Conservation (phyloP, 345 rosid species). For the Bretschneidera sinensis region DNA sequence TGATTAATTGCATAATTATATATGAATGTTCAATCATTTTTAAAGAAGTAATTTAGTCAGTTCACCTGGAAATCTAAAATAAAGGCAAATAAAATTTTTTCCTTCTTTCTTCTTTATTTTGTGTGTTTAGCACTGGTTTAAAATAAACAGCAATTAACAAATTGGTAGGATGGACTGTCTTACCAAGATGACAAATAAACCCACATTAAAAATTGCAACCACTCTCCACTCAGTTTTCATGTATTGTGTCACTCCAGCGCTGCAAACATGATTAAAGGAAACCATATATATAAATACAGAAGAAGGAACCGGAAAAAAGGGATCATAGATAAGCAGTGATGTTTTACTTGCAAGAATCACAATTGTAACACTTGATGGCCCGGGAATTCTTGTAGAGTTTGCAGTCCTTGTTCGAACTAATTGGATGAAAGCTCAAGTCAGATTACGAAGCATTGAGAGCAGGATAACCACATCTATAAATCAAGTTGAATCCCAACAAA, state of each 20-base stretch:
- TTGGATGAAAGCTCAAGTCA: constrained; percentile 85
- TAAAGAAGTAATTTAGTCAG: too few relatives aligned
- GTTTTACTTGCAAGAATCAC: too few relatives aligned
- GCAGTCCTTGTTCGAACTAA: constrained; percentile 76
- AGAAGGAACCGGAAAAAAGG: too few relatives aligned
- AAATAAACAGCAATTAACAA: background rate
- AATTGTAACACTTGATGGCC: too few relatives aligned
- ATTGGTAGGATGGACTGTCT: too few relatives aligned
- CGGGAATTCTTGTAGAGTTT: too few relatives aligned
- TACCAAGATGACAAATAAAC: too few relatives aligned
- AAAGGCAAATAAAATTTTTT: constrained; percentile 13
- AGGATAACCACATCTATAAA: constrained; percentile 84
- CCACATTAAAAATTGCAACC: constrained; percentile 74
- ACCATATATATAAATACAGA: too few relatives aligned
- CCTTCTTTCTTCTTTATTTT: background rate
- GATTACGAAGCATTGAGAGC: constrained; percentile 66
- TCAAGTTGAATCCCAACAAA: too few relatives aligned
- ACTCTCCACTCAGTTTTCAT: constrained; percentile 91
- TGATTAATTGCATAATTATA: background rate
- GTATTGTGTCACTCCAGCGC: constrained; percentile 97
- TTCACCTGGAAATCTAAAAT: too few relatives aligned
- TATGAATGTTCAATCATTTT: too few relatives aligned
- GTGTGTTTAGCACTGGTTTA: background rate
- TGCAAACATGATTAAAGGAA: constrained; percentile 22
- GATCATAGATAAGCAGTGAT: too few relatives aligned